Conservation (phyloP, 306 rosid genomes). For the Abrus pulchellus region DNA sequence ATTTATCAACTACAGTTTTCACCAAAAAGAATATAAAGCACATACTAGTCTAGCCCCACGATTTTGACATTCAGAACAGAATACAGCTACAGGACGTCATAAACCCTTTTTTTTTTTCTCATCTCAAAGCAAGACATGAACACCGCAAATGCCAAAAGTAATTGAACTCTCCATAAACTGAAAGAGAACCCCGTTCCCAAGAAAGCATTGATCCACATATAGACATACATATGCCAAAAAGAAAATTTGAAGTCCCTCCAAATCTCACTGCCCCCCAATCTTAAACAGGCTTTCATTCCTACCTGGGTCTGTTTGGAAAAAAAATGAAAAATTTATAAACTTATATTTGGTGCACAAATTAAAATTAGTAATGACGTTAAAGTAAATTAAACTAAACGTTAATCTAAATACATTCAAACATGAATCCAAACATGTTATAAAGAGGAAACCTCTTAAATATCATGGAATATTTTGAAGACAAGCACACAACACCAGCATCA, state of each 20-base stretch:
- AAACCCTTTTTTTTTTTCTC: neutral
- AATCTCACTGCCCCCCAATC: conserved; percentile 31
- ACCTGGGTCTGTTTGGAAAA: neutral
- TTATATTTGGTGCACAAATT: too few species aligned
- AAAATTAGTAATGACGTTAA: too few species aligned
- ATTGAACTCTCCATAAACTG: conserved; percentile 6
- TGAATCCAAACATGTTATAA: too few species aligned
- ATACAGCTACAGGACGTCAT: conserved; percentile 4
- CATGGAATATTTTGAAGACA: neutral
- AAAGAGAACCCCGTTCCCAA: conserved; percentile 31
- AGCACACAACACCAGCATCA: conserved; percentile 7
- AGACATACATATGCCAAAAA: neutral
- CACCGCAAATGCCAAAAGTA: conserved; percentile 36
- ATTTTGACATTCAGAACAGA: conserved; percentile 40
- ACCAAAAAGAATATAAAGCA: neutral
- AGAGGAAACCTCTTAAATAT: neutral
- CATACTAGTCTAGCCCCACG: conserved; percentile 15
- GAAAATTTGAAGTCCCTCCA: conserved; percentile 31
- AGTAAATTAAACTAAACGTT: too few species aligned
- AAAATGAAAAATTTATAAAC: too few species aligned
- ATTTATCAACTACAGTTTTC: conserved; percentile 2
- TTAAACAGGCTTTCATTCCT: conserved; percentile 16
- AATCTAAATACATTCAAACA: too few species aligned
- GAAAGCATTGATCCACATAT: neutral
- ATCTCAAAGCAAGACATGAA: conserved; percentile 23